Conservation (phyloP, 257 asterid species). For the Penstemon eatonii region DNA sequence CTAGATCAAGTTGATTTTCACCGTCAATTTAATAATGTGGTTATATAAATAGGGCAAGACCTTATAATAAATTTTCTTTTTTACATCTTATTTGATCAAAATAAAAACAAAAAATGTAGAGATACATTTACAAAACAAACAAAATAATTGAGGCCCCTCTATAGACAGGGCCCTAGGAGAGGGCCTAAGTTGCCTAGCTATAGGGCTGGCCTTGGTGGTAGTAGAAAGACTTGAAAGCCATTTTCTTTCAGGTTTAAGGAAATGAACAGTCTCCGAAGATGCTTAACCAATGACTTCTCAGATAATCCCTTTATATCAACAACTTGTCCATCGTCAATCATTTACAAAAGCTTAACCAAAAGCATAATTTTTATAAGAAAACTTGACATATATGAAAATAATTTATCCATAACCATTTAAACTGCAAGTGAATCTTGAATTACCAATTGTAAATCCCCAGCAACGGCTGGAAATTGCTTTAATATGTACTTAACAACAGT, state of each 20-base stretch:
- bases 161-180: too few relatives aligned
- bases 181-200: too few relatives aligned
- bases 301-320: slow-evolving; percentile 92
- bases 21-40: too few relatives aligned
- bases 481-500: slow-evolving; percentile 54
- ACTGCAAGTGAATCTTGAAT: background rate
- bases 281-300: slow-evolving; percentile 74
- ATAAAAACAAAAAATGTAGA: too few relatives aligned
- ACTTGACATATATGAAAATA: background rate
- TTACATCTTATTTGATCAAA: too few relatives aligned
- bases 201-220: too few relatives aligned
- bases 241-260: slow-evolving; percentile 73
- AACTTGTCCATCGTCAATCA: slow-evolving; percentile 97
- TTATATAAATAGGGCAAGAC: too few relatives aligned
- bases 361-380: slow-evolving; percentile 27
- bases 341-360: slow-evolving; percentile 65
- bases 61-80: too few relatives aligned
- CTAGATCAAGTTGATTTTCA: too few relatives aligned
- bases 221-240: slow-evolving; percentile 59
- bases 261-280: slow-evolving; percentile 65
- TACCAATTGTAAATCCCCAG: slow-evolving; percentile 87
- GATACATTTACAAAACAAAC: too few relatives aligned
- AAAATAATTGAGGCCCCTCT: too few relatives aligned
- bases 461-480: slow-evolving; percentile 75
- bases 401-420: background rate